These are phyloP conservation scores for Cercospora beticola DNA, from an alignment of 2,329 filamentous ascomycete species.

Conservation along the genomic window DNA sequence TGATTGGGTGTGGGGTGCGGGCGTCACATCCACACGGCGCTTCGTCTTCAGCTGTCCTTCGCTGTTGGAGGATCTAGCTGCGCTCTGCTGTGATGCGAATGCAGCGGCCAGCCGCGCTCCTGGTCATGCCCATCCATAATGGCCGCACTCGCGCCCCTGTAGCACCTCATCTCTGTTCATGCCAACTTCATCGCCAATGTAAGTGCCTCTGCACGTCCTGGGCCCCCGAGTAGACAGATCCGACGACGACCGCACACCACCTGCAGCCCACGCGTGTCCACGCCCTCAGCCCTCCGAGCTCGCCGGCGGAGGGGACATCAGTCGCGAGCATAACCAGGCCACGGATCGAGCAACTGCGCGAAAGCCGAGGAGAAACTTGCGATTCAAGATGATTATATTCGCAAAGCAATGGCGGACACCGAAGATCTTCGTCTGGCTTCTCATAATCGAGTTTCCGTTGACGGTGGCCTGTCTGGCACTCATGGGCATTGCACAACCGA, in stretches of 20 bases:
- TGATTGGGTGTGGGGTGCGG: neutral
- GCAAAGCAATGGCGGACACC: conserved; percentile 57
- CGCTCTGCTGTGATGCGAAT: conserved; percentile 12
- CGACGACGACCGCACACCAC: neutral
- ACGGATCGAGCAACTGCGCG: neutral
- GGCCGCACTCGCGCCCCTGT: neutral
- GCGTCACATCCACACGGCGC: conserved; percentile 10
- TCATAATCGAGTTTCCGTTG: conserved; percentile 65
- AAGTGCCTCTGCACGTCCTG: conserved; percentile 1
- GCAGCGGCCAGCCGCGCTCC: conserved; percentile 15
- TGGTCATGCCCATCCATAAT: conserved; percentile 3
- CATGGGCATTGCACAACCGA: conserved; percentile 70
- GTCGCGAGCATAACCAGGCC: neutral
- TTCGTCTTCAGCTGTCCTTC: conserved; percentile 18
- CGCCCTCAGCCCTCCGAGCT: neutral
- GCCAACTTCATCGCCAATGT: neutral
- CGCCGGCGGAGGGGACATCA: neutral
- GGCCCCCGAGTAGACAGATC: neutral
- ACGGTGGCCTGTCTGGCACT: conserved; percentile 67
- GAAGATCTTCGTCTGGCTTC: conserved; percentile 55
- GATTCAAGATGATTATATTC: conserved; percentile 17
- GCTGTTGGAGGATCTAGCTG: conserved; percentile 16
- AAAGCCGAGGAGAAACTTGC: neutral
- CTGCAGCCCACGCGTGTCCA: neutral
- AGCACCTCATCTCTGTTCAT: neutral